phyloP scores from a whole-genome alignment of 352 stramenopile genomes.

The Globisporangium iwayamae region DNA sequence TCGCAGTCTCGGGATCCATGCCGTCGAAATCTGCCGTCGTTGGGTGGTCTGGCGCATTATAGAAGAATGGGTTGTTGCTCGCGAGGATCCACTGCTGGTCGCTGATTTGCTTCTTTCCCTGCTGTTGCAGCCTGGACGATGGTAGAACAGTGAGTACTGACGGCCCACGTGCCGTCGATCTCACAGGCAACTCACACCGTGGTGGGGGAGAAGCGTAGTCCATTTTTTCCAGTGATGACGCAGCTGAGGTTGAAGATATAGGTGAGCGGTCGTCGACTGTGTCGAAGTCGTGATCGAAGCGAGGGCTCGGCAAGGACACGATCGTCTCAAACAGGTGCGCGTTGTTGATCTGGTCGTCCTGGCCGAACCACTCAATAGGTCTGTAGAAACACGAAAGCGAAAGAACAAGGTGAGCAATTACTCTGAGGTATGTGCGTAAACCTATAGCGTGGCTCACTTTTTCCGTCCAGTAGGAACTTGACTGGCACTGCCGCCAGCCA shows the following conservation, averaged over 20 bases:
- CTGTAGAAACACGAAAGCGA: background rate
- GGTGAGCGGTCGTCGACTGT: background rate
- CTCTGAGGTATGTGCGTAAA: background rate
- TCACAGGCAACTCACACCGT: background rate
- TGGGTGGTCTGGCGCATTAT: constrained; percentile 13
- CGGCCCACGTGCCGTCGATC: background rate
- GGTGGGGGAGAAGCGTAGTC: background rate
- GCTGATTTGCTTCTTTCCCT: constrained; percentile 16
- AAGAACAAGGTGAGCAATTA: background rate
- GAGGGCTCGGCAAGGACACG: constrained; percentile 29
- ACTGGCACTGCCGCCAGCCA: background rate
- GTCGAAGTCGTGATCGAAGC: constrained; percentile 15
- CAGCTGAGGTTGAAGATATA: background rate
- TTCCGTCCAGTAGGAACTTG: constrained; percentile 3
- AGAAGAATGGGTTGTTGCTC: constrained; percentile 54
- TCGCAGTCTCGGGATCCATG: constrained; percentile 69
- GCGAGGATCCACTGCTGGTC: constrained; percentile 53
- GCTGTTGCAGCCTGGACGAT: background rate
- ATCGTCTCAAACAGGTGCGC: constrained; percentile 53
- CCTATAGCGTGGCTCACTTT: constrained; percentile 6
- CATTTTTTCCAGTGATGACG: background rate
- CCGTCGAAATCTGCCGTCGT: constrained; percentile 26
- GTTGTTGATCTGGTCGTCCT: constrained; percentile 58
- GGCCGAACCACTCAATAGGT: constrained; percentile 44
- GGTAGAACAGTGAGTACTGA: background rate